Evolutionary conservation across 1,284 basidiomycete species (phyloP), one percentile per base, ranked within the genome.

Genomic region (Heterobasidion irregulare): DNA sequence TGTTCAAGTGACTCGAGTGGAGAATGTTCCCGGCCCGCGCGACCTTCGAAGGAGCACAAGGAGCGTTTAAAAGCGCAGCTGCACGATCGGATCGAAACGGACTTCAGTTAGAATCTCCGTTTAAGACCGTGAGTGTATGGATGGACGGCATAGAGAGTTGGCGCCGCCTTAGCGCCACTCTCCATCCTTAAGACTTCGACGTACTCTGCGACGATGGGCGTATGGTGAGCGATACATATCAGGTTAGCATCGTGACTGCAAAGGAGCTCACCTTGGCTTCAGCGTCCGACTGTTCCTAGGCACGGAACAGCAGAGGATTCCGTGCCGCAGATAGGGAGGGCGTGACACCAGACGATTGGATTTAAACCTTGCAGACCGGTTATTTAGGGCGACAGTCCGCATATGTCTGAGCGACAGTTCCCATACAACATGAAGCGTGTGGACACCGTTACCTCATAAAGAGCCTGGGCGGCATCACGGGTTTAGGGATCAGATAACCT

Each of bases 381-480:
- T 47, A 46, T 53, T 53, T 47, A 16, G 12, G 43, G 46, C 43
- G 52, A 47, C 52, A 15, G 18, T 13, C 41, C 49, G 34, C 33
- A 35, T 36, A 26, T 32, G 35, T 43, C 52, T 47, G 41, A n/a
- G 35, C n/a, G 43, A 53, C 32, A 47, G 38, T 53, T 53, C 52
- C 52, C 52, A 53, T 53, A 47, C 44, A 35, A 32, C 16, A 26
- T 26, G 45, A 47, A 48, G 45, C 52, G 52, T 53, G 52, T 53
- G 18, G 45, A 53, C 16, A 18, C 26, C 18, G 32, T 47, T 53
- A 41, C 52, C 52, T 7, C 43, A 53, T 45, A 19, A 26, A 53
- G 52, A n/a, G 34, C 15, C 15, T 12, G 34, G 26, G 38, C 19
- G 26, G 43, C n/a, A 53, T 53, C 52, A 53, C 46, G 52, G 34